Evolutionary conservation across 345 rosid species (phyloP), one percentile per base, ranked within the genome.

Genomic region (Linum lewisii): DNA sequence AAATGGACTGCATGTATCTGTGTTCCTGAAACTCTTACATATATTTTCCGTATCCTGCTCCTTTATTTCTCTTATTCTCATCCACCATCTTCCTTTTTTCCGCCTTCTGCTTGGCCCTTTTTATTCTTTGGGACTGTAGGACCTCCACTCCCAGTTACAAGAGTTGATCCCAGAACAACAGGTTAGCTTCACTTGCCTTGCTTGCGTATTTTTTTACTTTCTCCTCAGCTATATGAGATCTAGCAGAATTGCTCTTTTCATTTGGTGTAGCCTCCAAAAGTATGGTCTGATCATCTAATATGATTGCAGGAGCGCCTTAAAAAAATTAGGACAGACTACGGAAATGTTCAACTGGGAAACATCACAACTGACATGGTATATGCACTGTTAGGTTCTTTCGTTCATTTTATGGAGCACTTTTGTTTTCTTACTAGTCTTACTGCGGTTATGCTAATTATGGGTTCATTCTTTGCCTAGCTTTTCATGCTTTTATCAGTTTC

Each of bases 151-250:
- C 59, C 94, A 84, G 83, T 76, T 93, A 71, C 83, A 76, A 74
- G 97, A 86, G 73, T 66, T 89, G 76, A 93, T 93, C 73, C 99
- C 99, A 1, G 94, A 87, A 68, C 91, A 93, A 72, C 99, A 89
- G 95, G 99, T 85, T 54, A 49, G 59, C 51, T 66, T 49, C 51
- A 21, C 4, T 24, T 25, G 2, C 13, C 44, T 65, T 51, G 13
- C 26, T 34, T 34, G 38, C 7, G 0, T 34, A 34, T 38, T 38
- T 38, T 38, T 38, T 38, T 38, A 5, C 11, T 38, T 38, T 38
- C 11, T 38, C 15, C 11, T 15, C 45, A 0, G 45, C 45, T 10
- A 38, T 9, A 38, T 1, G 5, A 38, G 16, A 38, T 26, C n/a
- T 2, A 26, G 32, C 32, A 2, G 5, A 38, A 38, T 1, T 38